phyloP scores from a whole-genome alignment of 106 monocot species.

The Dendrobium catenatum region DNA sequence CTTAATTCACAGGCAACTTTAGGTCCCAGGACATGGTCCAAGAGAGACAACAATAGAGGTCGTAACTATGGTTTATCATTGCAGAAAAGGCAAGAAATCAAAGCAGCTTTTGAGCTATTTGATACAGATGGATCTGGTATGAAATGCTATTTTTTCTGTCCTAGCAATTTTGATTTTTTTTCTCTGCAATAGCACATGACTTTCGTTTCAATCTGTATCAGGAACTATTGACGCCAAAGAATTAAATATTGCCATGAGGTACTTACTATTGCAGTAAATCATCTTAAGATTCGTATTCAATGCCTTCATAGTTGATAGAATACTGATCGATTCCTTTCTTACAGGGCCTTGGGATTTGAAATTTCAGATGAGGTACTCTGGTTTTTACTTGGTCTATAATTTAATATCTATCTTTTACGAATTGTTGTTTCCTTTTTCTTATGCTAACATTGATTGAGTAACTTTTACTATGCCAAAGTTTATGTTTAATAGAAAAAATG shows the following conservation, averaged over 20 bases:
- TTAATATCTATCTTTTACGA: background rate
- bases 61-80: conserved; percentile 42
- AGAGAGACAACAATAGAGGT: conserved; percentile 44
- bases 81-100: conserved; percentile 79
- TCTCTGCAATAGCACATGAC: background rate
- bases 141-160: background rate
- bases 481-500: background rate
- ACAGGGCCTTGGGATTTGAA: conserved; percentile 97
- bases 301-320: background rate
- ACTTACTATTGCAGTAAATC: conserved; percentile 6
- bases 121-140: conserved; percentile 95
- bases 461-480: background rate
- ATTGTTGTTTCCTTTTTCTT: background rate
- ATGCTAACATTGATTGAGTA: conserved; percentile 1
- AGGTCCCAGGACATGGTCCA: conserved; percentile 17
- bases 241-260: conserved; percentile 94
- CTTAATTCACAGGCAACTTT: conserved; percentile 18
- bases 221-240: conserved; percentile 92
- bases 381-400: background rate
- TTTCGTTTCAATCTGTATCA: conserved; percentile 12
- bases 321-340: conserved; percentile 11
- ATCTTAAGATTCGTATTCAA: background rate
- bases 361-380: conserved; percentile 63
- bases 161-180: background rate
- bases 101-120: conserved; percentile 89